Base-by-base conservation (phyloP, 192 early-diverging fungal genomes). In the Pilobolus umbonatus region DNA sequence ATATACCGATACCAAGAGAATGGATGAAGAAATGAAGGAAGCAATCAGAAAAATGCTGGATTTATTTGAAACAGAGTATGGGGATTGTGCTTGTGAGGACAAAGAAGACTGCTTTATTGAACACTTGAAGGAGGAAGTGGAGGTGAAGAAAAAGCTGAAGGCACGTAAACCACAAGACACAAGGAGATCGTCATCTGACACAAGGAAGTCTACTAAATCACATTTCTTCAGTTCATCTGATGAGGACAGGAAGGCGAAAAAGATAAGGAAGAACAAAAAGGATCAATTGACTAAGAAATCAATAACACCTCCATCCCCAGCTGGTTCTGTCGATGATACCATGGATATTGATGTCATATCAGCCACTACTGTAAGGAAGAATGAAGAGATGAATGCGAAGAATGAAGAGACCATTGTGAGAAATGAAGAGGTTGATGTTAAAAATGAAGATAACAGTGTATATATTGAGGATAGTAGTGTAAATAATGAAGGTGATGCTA, bases 81-180 rank as follows among this genome's bases (percentile, higher is more conserved):
- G 74, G 2, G 67, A 76, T 30, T 80, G 78, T 57, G 78, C 75
- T 17, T 80, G 78, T 28, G 64, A 71, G 36, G 66, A 67, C 30
- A 60, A 60, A 17, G 72, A 72, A 0, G 57, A 51, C 5, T 80
- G 78, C 38, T 57, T 80, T 9, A 62, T 80, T 24, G 67, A 76
- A 42, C 58, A 65, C 28, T 60, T 76, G 61, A 44, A 64, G 28
- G 60, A 55, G 35, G 78, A 80, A 25, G 15, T 54, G 6, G 52
- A 54, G 29, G 5, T 4, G 9, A 10, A 19, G 3, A 5, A 46
- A 10, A 9, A 25, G 0, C 22, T 5, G 1, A 9, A 47, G 24
- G 29, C 15, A 8, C 47, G 7, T 29, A 10, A 19, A 22, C n/a
- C n/a, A 1, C 43, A 44, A 44, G 24, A 44, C 43, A 17, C 4